Evolutionary conservation across 2,329 filamentous ascomycete species (phyloP).

Genomic region (Ophiostoma populinum): DNA sequence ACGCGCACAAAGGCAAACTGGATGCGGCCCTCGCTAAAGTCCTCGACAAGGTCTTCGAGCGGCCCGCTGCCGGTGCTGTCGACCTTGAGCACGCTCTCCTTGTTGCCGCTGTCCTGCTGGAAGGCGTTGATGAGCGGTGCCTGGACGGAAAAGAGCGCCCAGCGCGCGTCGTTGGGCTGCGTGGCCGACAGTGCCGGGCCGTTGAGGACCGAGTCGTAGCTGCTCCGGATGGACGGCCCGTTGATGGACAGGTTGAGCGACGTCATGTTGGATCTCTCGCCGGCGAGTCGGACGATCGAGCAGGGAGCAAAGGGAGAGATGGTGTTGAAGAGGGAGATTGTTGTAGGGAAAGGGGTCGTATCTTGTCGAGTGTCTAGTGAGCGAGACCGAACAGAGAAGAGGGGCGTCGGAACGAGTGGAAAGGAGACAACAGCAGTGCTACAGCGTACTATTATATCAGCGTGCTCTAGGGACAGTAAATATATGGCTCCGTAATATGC

Average conservation of each 20-base stretch:
- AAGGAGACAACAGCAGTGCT: too few relatives aligned
- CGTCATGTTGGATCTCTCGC: constrained; percentile 50
- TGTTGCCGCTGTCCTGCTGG: constrained; percentile 61
- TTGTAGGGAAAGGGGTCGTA: too few relatives aligned
- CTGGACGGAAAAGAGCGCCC: constrained; percentile 87
- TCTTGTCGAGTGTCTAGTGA: too few relatives aligned
- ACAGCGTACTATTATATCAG: too few relatives aligned
- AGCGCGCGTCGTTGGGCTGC: constrained; percentile 76
- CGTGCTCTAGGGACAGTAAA: too few relatives aligned
- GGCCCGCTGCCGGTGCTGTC: constrained; percentile 81
- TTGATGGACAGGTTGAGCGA: constrained; percentile 66
- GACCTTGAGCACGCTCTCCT: constrained; percentile 92
- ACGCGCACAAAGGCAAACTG: constrained; percentile 96
- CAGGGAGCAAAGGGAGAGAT: background rate
- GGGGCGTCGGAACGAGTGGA: too few relatives aligned
- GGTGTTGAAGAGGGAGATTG: background rate
- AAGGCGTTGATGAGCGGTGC: constrained; percentile 87
- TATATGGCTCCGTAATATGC: too few relatives aligned
- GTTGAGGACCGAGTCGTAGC: constrained; percentile 45
- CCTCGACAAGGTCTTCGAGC: constrained; percentile 74
- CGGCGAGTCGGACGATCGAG: background rate
- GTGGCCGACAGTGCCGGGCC: constrained; percentile 31
- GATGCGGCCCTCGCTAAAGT: constrained; percentile 90
- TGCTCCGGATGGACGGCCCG: constrained; percentile 70
- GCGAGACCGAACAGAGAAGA: too few relatives aligned